These are phyloP conservation scores for Leucocoprinus leucothites DNA, from an alignment of 768 basidiomycete species.

Conservation along the genomic window DNA sequence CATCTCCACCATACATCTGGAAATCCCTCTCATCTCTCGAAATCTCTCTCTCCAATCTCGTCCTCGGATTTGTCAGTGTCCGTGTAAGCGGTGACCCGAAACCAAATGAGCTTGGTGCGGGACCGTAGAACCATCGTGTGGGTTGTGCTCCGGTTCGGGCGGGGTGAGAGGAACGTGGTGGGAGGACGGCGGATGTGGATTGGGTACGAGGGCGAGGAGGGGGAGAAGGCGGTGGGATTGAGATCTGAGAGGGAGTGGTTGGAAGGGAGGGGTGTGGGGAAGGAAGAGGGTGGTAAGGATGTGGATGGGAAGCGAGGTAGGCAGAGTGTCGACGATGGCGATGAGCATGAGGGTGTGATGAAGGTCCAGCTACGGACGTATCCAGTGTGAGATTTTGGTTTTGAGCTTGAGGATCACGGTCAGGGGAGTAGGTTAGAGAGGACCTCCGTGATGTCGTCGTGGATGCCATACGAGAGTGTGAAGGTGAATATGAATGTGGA, in stretches of 20 bases:
- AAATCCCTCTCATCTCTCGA: slow-evolving; percentile 16
- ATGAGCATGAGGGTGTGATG: too few relatives aligned
- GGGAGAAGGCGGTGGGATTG: not conserved
- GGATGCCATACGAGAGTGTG: not conserved
- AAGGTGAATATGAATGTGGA: not conserved
- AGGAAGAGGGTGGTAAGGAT: not conserved
- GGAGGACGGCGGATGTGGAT: not conserved
- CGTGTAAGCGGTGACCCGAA: not conserved
- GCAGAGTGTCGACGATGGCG: not conserved
- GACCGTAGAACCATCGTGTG: not conserved
- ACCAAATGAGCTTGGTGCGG: not conserved
- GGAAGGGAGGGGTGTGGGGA: not conserved
- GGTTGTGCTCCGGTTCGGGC: not conserved
- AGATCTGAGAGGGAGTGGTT: not conserved
- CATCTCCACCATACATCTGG: slow-evolving; percentile 28
- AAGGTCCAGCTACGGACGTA: too few relatives aligned
- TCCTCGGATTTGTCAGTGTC: not conserved
- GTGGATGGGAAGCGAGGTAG: not conserved
- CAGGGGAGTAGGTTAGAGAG: not conserved
- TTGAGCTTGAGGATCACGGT: too few relatives aligned
- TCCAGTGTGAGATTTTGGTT: too few relatives aligned
- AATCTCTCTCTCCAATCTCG: slow-evolving; percentile 5
- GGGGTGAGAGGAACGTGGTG: not conserved
- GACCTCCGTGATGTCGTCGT: not conserved
- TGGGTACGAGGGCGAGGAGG: not conserved